Percentiles rank a stretch among this genome's conserved stretches.
Conservation (phyloP, 108 stramenopile species). For the Pseudonitzschia delicatissima region DNA sequence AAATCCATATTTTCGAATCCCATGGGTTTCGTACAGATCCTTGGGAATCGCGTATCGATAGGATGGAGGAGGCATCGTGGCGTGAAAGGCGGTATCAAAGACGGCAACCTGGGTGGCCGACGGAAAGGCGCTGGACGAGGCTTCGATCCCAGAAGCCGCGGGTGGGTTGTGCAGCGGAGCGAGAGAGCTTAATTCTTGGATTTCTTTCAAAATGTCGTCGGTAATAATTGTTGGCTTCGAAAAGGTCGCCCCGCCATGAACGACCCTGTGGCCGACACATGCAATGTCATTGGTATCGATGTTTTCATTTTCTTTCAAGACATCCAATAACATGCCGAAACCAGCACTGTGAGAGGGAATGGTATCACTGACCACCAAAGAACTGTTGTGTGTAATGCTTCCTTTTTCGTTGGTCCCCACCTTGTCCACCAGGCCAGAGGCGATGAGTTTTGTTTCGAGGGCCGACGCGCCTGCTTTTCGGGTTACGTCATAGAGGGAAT, state of each 20-base stretch:
- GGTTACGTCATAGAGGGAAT: constrained; percentile 13
- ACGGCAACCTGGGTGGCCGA: constrained; percentile 43
- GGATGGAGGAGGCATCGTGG: constrained; percentile 34
- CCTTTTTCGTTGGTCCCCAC: constrained; percentile 14
- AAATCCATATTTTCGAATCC: constrained; percentile 53
- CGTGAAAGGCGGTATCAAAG: constrained; percentile 61
- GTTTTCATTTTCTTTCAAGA: background rate
- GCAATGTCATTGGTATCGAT: constrained; percentile 13
- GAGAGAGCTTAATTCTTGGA: constrained; percentile 25
- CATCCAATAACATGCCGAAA: constrained; percentile 9
- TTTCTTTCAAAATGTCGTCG: constrained; percentile 15
- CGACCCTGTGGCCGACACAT: constrained; percentile 51
- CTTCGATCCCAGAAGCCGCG: constrained; percentile 35
- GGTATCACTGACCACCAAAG: constrained; percentile 15
- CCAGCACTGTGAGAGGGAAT: background rate
- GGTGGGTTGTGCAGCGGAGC: constrained; percentile 54
- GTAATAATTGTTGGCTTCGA: constrained; percentile 15
- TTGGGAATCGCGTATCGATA: constrained; percentile 45
- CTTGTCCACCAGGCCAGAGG: constrained; percentile 26
- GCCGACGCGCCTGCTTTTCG: background rate
- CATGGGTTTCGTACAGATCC: constrained; percentile 23
- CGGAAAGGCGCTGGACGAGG: constrained; percentile 19
- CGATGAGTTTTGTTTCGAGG: background rate
- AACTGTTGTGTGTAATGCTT: constrained; percentile 9
- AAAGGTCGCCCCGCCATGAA: constrained; percentile 44